Base-by-base conservation (phyloP, 257 asterid genomes). In the Leonotis leonurus region DNA sequence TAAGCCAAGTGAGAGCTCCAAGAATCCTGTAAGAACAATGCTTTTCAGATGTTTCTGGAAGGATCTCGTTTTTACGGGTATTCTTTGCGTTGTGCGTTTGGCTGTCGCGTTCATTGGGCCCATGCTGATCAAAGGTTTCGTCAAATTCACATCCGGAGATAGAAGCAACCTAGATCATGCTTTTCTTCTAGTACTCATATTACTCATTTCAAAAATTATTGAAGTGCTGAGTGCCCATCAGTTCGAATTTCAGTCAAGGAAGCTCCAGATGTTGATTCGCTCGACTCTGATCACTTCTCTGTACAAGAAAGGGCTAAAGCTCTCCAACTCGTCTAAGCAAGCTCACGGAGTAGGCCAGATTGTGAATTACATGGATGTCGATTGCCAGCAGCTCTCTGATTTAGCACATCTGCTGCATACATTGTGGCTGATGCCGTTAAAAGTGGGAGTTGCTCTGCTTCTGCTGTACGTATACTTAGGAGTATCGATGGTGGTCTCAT, bases 341-440 rank as follows among this genome's bases (percentile, higher is more conserved):
- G 78, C 78, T 33, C 95, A 87, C 25, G 95, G 95, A 8, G 78
- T 82, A 3, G 95, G 95, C 12, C 90, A 82, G 50, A 85, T 87
- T 20, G 94, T 87, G 65, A 85, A 87, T 45, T 87, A 87, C 35
- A 85, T 87, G 95, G 90, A 85, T 0, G 95, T 87, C 0, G 95
- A 87, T 74, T 69, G 81, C 18, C 90, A 82, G 53, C 88, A 78
- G 67, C 78, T 87, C 4, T 70, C 88, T 0, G 90, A 85, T 21
- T 65, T 87, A 70, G 78, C 80, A 70, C 69, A 68, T 5, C 88
- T 84, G 62, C 60, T 87, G 51, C 88, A 85, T 65, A 33, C 86
- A 0, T 2, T 87, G 2, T 84, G 95, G 95, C 17, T 82, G 74
- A 78, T 77, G 94, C 94, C 95, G 0, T 55, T 87, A 9, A 85